These are phyloP conservation scores for Omphalotus olearius DNA, from an alignment of 1,284 basidiomycete genomes.

Conservation along the genomic window DNA sequence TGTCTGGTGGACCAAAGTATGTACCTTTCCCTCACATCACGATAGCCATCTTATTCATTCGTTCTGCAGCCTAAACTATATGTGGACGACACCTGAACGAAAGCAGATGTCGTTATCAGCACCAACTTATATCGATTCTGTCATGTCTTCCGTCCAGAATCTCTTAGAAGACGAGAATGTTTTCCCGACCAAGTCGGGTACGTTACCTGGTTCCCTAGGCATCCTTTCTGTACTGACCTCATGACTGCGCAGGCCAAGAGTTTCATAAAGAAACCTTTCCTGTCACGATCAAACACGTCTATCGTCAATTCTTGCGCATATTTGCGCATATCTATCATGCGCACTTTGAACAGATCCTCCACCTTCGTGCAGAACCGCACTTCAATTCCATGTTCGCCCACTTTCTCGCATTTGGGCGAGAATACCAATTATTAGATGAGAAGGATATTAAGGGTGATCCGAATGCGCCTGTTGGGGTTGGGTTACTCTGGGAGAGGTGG, in stretches of 20 bases:
- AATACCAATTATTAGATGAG: slow-evolving; percentile 88
- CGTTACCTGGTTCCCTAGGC: slow-evolving; percentile 21
- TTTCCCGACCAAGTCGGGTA: slow-evolving; percentile 95
- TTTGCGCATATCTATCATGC: slow-evolving; percentile 98
- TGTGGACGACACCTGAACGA: slow-evolving; percentile 92
- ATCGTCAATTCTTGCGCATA: slow-evolving; percentile 93
- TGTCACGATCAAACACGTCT: slow-evolving; percentile 91
- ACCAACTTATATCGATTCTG: slow-evolving; percentile 98
- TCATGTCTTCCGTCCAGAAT: slow-evolving; percentile 97
- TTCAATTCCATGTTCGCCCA: slow-evolving; percentile 98
- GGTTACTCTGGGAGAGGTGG: slow-evolving; percentile 88
- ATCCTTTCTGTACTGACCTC: slow-evolving; percentile 3
- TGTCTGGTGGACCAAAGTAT: slow-evolving; percentile 86
- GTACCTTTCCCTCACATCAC: slow-evolving; percentile 26
- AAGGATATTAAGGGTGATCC: slow-evolving; percentile 81
- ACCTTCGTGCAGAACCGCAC: slow-evolving; percentile 92
- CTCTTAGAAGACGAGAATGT: slow-evolving; percentile 90
- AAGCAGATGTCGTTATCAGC: slow-evolving; percentile 90
- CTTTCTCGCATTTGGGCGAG: slow-evolving; percentile 88
- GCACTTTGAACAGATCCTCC: slow-evolving; percentile 88
- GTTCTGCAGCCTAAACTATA: slow-evolving; percentile 78
- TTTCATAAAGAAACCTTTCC: slow-evolving; percentile 87
- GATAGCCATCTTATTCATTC: slow-evolving; percentile 1
- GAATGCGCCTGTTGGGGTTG: slow-evolving; percentile 62
- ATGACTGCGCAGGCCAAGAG: slow-evolving; percentile 60